A percentile compares a stretch with the other conserved stretches of the same genome.
phyloP scores from a whole-genome alignment of 2,329 filamentous ascomycete species.

The Pseudogymnoascus sp. region DNA sequence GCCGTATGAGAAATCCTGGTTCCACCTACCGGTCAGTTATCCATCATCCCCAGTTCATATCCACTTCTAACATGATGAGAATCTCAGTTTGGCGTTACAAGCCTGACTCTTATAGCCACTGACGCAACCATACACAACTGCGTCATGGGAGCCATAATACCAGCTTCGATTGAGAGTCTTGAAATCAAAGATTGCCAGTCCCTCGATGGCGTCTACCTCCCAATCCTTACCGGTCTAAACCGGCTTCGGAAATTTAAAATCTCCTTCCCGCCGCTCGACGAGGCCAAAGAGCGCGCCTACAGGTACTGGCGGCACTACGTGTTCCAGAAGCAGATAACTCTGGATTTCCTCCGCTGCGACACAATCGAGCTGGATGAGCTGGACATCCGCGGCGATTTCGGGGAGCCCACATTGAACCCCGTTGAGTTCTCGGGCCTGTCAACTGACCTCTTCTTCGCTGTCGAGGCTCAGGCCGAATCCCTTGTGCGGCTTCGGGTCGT shows the following conservation, averaged over 20 bases:
- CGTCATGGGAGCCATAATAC: not conserved
- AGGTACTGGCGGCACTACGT: not conserved
- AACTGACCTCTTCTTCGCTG: not conserved
- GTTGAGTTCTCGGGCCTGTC: not conserved
- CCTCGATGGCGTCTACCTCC: not conserved
- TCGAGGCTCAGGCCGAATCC: not conserved
- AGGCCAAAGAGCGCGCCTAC: slow-evolving; percentile 2
- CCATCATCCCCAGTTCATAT: not conserved
- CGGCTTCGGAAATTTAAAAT: not conserved
- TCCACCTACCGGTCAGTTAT: not conserved
- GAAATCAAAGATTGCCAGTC: not conserved
- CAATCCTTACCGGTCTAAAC: not conserved
- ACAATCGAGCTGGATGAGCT: not conserved
- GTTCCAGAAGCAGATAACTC: not conserved
- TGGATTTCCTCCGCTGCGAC: not conserved
- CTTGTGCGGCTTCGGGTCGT: not conserved
- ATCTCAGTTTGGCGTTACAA: not conserved
- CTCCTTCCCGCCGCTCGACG: not conserved
- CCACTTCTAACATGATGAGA: not conserved
- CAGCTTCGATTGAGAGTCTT: not conserved
- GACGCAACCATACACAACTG: not conserved
- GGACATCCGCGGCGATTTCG: not conserved
- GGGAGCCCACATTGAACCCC: not conserved
- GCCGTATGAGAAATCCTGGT: not conserved
- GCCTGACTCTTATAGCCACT: not conserved